Evolutionary conservation across 768 basidiomycete species (phyloP), one percentile per base, ranked within the genome.

Genomic region (Phaeolepiota aurea): DNA sequence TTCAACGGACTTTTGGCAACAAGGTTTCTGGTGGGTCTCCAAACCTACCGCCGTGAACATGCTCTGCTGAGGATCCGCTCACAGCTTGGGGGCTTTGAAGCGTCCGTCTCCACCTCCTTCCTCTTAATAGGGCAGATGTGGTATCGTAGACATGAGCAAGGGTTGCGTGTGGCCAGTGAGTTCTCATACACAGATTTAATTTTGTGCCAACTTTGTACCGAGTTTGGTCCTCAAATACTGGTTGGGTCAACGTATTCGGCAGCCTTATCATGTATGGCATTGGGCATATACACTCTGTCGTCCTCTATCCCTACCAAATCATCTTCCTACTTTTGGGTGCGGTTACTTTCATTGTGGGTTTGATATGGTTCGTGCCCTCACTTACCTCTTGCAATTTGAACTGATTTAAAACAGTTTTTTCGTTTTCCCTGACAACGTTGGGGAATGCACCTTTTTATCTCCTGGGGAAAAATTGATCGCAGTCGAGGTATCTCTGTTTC

Each of bases 131-230:
- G 54, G 1, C 62, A 64, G 38, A 59, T 59, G 7, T 64, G 60
- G 60, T 64, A 64, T 48, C 54, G 58, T 20, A 45, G 62, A 30
- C 59, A 55, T 16, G 62, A 64, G 41, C 62, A 64, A 43, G 60
- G 62, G 2, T 49, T 57, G 25, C 51, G 62, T 5, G 45, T 62
- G 12, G 59, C 59, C 15, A 47, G 60, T 61, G 37, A 42, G 56
- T 14, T 19, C 18, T 21, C 4, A 13, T 39, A 4, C 18, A 4
- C 20, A 30, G n/a, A 3, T 10, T 15, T 22, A 21, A 18, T 32
- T 46, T 25, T n/a, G n/a, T n/a, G n/a, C n/a, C n/a, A n/a, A n/a
- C 16, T 16, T 20, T 5, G 20, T 21, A 18, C 9, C 30, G 39
- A 64, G 62, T 58, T 5, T 59, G 56, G 54, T 61, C 55, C 38